phyloP scores from a whole-genome alignment of 148 eudicot species.

The Rhododendron williamsianum region DNA sequence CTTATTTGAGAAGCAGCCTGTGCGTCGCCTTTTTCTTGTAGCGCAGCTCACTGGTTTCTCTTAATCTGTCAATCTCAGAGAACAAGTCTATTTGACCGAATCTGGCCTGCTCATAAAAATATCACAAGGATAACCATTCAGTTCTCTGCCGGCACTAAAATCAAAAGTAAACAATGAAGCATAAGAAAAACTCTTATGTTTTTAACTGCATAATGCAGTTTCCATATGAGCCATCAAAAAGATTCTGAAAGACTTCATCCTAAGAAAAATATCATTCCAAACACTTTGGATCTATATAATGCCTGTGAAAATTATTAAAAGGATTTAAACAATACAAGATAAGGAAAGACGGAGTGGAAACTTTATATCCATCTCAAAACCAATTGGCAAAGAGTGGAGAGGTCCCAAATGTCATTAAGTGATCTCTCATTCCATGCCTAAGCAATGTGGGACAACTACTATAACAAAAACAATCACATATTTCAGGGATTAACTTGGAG shows the following conservation, averaged over 20 bases:
- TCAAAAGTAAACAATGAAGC: not conserved
- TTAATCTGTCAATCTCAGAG: slow-evolving; percentile 52
- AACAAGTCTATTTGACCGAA: slow-evolving; percentile 77
- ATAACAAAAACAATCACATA: not conserved
- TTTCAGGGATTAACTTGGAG: not conserved
- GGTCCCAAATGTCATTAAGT: too few relatives aligned
- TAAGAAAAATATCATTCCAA: not conserved
- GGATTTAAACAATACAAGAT: too few relatives aligned
- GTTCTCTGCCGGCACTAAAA: not conserved
- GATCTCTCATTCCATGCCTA: too few relatives aligned
- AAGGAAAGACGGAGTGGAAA: too few relatives aligned
- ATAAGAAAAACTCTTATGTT: not conserved
- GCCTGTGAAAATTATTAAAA: too few relatives aligned
- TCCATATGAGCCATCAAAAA: not conserved
- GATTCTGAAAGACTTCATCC: not conserved
- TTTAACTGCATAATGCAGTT: not conserved
- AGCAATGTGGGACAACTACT: too few relatives aligned
- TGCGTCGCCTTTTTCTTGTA: slow-evolving; percentile 73
- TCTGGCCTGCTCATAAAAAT: slow-evolving; percentile 43
- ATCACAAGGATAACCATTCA: not conserved
- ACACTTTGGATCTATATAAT: not conserved
- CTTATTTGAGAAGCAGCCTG: slow-evolving; percentile 68
- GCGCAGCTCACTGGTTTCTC: slow-evolving; percentile 75
- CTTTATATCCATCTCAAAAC: too few relatives aligned
- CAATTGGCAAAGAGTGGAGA: too few relatives aligned